Evolutionary conservation across 2,329 filamentous ascomycete species (phyloP), one percentile per base, ranked within the genome.

Genomic region (Scedosporium minutisporum): DNA sequence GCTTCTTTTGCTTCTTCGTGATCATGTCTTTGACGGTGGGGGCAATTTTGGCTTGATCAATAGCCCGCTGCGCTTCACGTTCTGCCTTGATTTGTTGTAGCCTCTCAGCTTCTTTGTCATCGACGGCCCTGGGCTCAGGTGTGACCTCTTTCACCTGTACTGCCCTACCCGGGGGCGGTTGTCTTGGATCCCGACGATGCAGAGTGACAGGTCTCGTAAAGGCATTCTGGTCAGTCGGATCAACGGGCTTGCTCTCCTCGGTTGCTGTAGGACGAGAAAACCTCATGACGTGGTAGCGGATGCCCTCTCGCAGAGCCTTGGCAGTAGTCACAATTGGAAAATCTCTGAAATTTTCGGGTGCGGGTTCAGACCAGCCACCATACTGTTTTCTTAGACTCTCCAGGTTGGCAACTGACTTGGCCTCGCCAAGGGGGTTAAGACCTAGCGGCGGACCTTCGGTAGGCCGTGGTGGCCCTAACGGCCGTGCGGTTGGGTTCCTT

Each of bases 31-130:
- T 88, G 27, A 84, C 80, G 1, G 90, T 88, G 0, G 95, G 95
- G 0, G 95, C 95, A 70, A 99, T 97, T 75, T 96, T 91, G 41
- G 95, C 93, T 70, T 93, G 82, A 68, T 96, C 95, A 44, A 91
- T 84, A 18, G 93, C 92, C 21, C 90, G 87, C 71, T 96, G 89
- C 27, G 90, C 90, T 66, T 96, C 91, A 62, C 90, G 87, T 67
- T 96, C 91, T 0, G 88, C 89, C 72, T 90, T 86, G 23, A 80
- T 66, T 68, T 92, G 89, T 42, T 91, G 89, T 62, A 87, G 73
- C 62, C 82, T 81, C 67, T 89, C 86, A 42, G 81, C 76, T 66
- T 87, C 86, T 65, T 84, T 82, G 27, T 81, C 80, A 64, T 86
- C 83, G 1, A 80, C 73, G 0, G 76, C 74, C 1, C 71, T 69